A percentile compares a stretch with the other conserved stretches of the same genome.
These are phyloP conservation scores for Rossbeevera mucosa DNA, from an alignment of 768 basidiomycete genomes.

Conservation along the genomic window DNA sequence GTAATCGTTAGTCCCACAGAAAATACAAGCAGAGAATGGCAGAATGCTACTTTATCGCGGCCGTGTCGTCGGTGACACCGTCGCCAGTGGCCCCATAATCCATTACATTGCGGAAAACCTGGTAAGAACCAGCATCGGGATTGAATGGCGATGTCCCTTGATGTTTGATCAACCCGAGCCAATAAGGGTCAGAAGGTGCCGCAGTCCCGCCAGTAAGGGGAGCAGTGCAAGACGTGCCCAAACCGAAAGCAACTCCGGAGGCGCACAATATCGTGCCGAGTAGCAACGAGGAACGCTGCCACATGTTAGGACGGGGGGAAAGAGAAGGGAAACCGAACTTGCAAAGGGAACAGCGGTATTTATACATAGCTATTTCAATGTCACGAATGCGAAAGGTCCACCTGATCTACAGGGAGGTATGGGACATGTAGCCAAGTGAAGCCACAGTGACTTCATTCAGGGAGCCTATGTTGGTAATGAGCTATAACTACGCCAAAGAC, in stretches of 20 bases:
- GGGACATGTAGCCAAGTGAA: neutral
- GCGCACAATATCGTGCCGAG: conserved; percentile 9
- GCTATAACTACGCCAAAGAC: neutral
- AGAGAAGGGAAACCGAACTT: conserved; percentile 14
- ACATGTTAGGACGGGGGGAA: conserved; percentile 4
- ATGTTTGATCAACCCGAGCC: conserved; percentile 67
- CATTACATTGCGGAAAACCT: conserved; percentile 76
- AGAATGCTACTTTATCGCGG: conserved; percentile 56
- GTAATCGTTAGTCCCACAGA: neutral
- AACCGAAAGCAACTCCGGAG: conserved; percentile 19
- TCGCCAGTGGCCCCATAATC: conserved; percentile 52
- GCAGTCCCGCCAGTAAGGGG: conserved; percentile 50
- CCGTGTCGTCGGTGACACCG: conserved; percentile 71
- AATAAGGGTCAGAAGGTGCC: conserved; percentile 42
- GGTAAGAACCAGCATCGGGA: conserved; percentile 45
- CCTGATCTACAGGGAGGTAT: neutral
- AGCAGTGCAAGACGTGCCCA: conserved; percentile 45
- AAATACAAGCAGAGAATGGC: neutral
- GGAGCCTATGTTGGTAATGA: neutral
- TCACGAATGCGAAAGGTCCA: neutral
- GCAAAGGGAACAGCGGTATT: conserved; percentile 22
- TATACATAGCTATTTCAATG: neutral
- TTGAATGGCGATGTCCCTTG: conserved; percentile 70
- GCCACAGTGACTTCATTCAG: neutral
- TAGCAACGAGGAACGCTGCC: conserved; percentile 5